A percentile compares a stretch with the other conserved stretches of the same genome.
These are phyloP conservation scores for Geotrichum bryndzae DNA, from an alignment of 1,139 yeast species.

Conservation along the genomic window DNA sequence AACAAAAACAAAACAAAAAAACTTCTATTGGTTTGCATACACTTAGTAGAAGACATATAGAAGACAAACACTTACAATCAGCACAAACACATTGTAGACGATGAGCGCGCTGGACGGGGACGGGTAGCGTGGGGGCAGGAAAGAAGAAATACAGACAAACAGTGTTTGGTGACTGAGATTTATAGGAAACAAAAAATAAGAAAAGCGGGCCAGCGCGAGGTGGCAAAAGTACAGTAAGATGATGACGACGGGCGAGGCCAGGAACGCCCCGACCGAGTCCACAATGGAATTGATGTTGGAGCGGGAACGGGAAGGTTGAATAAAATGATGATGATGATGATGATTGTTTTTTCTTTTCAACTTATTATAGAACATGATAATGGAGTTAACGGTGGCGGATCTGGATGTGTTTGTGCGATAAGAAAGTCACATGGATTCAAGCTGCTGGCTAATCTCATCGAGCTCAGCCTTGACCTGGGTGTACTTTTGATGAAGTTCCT, in stretches of 20 bases:
- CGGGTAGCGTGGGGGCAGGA: not conserved
- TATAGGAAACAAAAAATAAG: not conserved
- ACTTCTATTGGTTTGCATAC: not conserved
- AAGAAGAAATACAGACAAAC: not conserved
- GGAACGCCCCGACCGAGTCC: not conserved
- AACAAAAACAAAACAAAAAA: not conserved
- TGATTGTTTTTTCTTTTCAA: not conserved
- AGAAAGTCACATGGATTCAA: conserved; percentile 60
- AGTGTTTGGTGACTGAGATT: not conserved
- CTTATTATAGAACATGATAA: not conserved
- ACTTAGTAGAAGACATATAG: not conserved
- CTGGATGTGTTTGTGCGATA: not conserved
- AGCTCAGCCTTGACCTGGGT: conserved; percentile 80
- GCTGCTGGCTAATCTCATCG: conserved; percentile 89
- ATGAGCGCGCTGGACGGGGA: not conserved
- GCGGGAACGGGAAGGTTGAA: not conserved
- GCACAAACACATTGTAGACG: not conserved
- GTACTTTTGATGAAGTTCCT: conserved; percentile 80
- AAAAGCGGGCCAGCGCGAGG: not conserved
- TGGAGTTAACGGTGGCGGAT: not conserved
- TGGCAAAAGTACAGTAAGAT: not conserved
- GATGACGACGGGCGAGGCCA: conserved; percentile 5
- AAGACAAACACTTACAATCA: not conserved
- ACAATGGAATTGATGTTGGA: not conserved
- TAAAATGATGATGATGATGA: not conserved